Evolutionary conservation across 2,329 filamentous ascomycete species (phyloP).

Genomic region (Neurospora crassa): DNA sequence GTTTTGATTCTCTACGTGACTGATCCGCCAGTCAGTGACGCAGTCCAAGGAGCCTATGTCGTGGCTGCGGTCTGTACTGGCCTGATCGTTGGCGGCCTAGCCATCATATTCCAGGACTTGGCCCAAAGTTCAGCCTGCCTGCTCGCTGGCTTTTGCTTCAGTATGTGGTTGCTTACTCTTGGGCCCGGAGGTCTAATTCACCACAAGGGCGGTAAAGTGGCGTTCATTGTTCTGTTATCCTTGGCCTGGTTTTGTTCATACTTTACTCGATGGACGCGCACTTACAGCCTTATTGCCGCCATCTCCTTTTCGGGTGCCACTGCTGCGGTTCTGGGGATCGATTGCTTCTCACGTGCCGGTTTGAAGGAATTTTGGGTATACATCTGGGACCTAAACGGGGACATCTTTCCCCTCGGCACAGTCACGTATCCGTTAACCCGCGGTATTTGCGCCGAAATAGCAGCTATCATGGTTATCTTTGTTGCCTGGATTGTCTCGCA

Average conservation of each 20-base stretch:
- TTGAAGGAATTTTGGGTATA: conserved; percentile 96
- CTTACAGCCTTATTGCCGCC: conserved; percentile 65
- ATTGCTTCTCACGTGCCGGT: conserved; percentile 83
- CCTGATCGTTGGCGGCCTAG: conserved; percentile 59
- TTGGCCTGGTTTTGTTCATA: conserved; percentile 62
- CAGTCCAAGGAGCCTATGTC: conserved; percentile 77
- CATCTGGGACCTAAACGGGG: conserved; percentile 72
- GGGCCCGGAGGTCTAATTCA: conserved; percentile 65
- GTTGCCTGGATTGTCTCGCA: conserved; percentile 74
- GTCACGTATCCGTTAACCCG: conserved; percentile 77
- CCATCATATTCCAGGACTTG: conserved; percentile 73
- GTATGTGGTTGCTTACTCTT: conserved; percentile 84
- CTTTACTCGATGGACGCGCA: conserved; percentile 67
- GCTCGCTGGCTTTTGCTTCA: conserved; percentile 75
- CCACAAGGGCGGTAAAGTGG: conserved; percentile 51
- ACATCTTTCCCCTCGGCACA: conserved; percentile 68
- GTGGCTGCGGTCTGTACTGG: conserved; percentile 69
- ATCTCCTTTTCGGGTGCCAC: conserved; percentile 80
- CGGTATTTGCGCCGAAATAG: conserved; percentile 78
- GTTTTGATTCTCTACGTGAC: conserved; percentile 86
- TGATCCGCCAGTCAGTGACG: conserved; percentile 63
- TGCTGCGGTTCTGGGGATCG: conserved; percentile 70
- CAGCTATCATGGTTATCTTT: conserved; percentile 64
- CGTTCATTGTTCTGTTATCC: conserved; percentile 68
- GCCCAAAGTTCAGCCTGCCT: conserved; percentile 74